A percentile compares a stretch with the other conserved stretches of the same genome.
Evolutionary conservation across 139 green algal genomes (phyloP).

Genomic region (Coelastrella sp.): DNA sequence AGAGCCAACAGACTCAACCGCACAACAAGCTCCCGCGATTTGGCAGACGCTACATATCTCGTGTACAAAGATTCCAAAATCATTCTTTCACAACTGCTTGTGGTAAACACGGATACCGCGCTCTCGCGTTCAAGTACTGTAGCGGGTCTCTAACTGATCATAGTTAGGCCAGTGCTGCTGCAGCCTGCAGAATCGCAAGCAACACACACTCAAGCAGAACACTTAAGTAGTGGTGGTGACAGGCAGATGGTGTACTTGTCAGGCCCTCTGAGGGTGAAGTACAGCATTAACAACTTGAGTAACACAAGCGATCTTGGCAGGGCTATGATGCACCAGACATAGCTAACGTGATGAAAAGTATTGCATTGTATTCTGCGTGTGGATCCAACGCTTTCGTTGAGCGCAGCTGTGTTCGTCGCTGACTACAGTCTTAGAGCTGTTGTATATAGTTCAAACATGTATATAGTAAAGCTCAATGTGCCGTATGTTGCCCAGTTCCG

Average conservation of each 20-base stretch:
- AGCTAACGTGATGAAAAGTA: not conserved
- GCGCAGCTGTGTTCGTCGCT: too few relatives aligned
- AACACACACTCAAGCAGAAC: not conserved
- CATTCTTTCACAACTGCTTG: not conserved
- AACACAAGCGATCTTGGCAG: not conserved
- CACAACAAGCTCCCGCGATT: constrained; percentile 70
- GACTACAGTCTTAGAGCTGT: too few relatives aligned
- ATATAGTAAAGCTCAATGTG: too few relatives aligned
- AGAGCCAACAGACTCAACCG: constrained; percentile 52
- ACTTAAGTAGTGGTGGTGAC: not conserved
- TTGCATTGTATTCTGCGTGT: not conserved
- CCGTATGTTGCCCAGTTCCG: too few relatives aligned
- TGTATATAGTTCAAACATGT: too few relatives aligned
- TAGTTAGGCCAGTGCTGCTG: not conserved
- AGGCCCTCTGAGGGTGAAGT: not conserved
- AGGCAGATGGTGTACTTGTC: not conserved
- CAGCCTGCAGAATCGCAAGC: not conserved
- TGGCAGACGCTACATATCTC: constrained; percentile 39
- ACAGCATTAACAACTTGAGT: not conserved
- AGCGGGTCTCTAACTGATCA: too few relatives aligned
- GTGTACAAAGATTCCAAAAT: not conserved
- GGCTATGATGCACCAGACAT: not conserved
- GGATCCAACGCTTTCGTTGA: not conserved
- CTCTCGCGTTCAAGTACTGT: not conserved
- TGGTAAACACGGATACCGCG: not conserved